Conservation (phyloP, 129 eudicot species). For the Escallonia herrerae region DNA sequence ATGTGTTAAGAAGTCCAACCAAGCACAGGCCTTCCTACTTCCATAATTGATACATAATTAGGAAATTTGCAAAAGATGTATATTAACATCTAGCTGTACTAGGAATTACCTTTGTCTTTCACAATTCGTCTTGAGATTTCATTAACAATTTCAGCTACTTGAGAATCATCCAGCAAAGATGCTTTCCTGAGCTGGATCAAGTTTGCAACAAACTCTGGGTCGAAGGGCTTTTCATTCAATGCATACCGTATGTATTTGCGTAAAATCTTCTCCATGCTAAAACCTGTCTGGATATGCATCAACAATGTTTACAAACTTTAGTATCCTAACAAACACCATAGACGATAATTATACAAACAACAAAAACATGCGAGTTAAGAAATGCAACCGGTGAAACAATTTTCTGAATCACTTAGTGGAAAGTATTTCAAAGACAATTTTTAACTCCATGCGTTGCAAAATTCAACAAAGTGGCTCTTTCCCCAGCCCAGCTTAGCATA, state of each 20-base stretch:
- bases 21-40: too few relatives aligned
- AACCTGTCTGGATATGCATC: conserved; percentile 76
- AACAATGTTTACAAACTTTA: conserved; percentile 17
- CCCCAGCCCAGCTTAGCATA: too few relatives aligned
- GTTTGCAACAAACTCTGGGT: conserved; percentile 59
- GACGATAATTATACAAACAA: not conserved
- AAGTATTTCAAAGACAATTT: too few relatives aligned
- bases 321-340: not conserved
- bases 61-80: not conserved
- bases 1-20: too few relatives aligned
- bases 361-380: not conserved
- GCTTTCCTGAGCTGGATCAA: conserved; percentile 77
- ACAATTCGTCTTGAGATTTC: conserved; percentile 88
- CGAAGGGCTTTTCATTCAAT: conserved; percentile 85
- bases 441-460: too few relatives aligned
- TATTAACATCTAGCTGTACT: not conserved
- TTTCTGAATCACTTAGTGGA: too few relatives aligned
- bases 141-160: conserved; percentile 72
- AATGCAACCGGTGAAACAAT: too few relatives aligned
- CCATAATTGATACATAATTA: too few relatives aligned
- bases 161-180: conserved; percentile 64
- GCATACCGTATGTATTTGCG: conserved; percentile 92
- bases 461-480: too few relatives aligned
- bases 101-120: conserved; percentile 67
- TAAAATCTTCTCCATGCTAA: conserved; percentile 65